Percentiles rank a stretch among this genome's conserved stretches.
Evolutionary conservation across 805 yeast genomes (phyloP).

Genomic region (Pichia deserticola): DNA sequence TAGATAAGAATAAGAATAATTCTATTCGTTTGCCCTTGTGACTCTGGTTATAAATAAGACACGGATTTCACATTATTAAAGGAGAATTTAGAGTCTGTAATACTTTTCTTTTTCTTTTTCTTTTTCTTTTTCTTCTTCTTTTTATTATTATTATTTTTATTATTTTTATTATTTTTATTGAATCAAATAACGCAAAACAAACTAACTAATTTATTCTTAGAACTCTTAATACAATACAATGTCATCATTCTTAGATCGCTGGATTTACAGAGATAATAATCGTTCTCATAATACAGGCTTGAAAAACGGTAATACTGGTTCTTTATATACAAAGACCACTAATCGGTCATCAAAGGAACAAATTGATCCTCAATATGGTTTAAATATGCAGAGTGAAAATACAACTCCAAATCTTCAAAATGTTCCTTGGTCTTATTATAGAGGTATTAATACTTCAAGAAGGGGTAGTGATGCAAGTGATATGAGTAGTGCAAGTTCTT

Average conservation of each 20-base stretch:
- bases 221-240: slow-evolving; percentile 7
- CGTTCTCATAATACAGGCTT: slow-evolving; percentile 13
- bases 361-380: slow-evolving; percentile 5
- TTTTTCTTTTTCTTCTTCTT: no score
- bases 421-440: slow-evolving; percentile 25
- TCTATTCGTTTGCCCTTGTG: no score
- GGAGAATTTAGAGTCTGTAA: neutral
- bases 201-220: neutral
- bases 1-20: no score
- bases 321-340: slow-evolving; percentile 5
- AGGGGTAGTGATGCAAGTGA: neutral
- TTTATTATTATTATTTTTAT: no score
- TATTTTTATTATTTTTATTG: no score
- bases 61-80: no score
- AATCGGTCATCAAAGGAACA: neutral
- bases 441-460: slow-evolving; percentile 2
- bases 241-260: slow-evolving; percentile 30
- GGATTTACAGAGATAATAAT: slow-evolving; percentile 23
- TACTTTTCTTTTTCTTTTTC: neutral
- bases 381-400: slow-evolving; percentile 8
- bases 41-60: no score
- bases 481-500: neutral
- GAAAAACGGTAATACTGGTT: slow-evolving; percentile 22
- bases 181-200: neutral
- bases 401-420: slow-evolving; percentile 26